phyloP scores from a whole-genome alignment of 129 eudicot genomes.

The Logfia minima region DNA sequence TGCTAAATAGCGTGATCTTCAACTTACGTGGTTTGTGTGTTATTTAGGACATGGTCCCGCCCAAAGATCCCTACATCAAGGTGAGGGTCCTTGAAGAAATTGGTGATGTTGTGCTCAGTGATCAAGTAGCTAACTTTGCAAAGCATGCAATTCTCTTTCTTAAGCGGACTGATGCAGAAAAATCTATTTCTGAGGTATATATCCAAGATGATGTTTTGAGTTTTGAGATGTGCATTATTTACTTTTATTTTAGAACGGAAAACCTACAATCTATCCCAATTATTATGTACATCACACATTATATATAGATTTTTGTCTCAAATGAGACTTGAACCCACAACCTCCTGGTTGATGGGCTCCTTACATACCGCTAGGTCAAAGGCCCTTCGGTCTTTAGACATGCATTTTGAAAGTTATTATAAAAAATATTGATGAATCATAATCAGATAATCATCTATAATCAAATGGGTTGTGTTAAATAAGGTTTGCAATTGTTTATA shows the following conservation, averaged over 20 bases:
- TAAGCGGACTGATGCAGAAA: slow-evolving; percentile 84
- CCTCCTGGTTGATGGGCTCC: not conserved
- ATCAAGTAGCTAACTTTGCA: slow-evolving; percentile 75
- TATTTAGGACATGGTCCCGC: slow-evolving; percentile 89
- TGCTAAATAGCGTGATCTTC: not conserved
- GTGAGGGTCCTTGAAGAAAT: slow-evolving; percentile 95
- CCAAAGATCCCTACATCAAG: slow-evolving; percentile 96
- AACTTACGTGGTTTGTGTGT: slow-evolving; percentile 6
- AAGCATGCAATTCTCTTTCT: slow-evolving; percentile 85
- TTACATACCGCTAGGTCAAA: not conserved
- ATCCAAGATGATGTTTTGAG: not conserved
- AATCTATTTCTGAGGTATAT: slow-evolving; percentile 67
- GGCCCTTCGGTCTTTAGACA: slow-evolving; percentile 22
- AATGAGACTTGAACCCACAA: not conserved
- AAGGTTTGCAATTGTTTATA: not conserved
- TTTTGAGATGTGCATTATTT: not conserved
- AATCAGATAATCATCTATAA: not conserved
- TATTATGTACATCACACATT: not conserved
- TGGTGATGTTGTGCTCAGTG: slow-evolving; percentile 68
- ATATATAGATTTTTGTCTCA: not conserved
- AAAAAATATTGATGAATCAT: not conserved
- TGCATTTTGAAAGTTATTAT: slow-evolving; percentile 40
- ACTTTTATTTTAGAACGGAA: not conserved
- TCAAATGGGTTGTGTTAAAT: not conserved
- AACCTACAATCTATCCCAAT: not conserved